A percentile compares a stretch with the other conserved stretches of the same genome.
Conservation (phyloP, 441 rosid species). For the Populus hybrid region DNA sequence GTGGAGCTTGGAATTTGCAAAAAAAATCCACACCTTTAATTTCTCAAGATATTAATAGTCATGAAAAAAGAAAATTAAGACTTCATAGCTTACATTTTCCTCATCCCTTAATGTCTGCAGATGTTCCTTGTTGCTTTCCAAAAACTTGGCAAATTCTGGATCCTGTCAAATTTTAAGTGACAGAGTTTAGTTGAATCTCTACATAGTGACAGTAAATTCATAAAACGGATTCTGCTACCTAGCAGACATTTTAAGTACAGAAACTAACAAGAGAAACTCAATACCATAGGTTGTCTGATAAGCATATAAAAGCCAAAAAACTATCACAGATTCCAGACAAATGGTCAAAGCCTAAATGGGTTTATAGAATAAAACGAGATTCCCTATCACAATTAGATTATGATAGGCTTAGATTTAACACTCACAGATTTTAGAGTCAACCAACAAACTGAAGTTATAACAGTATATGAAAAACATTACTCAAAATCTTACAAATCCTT, state of each 20-base stretch:
- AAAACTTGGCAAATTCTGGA: constrained; percentile 47
- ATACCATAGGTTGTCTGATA: not conserved
- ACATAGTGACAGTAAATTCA: not conserved
- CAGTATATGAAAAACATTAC: too few relatives aligned
- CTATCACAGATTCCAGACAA: not conserved
- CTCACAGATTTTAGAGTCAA: too few relatives aligned
- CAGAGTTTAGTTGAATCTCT: not conserved
- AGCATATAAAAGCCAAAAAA: not conserved
- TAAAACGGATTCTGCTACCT: not conserved
- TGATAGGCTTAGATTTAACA: too few relatives aligned
- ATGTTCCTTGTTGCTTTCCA: constrained; percentile 43
- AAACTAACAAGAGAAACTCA: not conserved
- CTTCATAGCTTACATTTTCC: constrained; percentile 46
- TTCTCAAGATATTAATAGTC: not conserved
- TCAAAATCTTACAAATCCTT: too few relatives aligned
- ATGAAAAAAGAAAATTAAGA: not conserved
- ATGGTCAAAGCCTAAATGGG: not conserved
- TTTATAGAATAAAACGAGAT: not conserved
- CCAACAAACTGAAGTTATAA: too few relatives aligned
- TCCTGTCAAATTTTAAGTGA: constrained; percentile 41
- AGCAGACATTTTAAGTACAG: not conserved
- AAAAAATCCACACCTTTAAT: not conserved
- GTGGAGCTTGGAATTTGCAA: not conserved
- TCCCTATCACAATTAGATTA: not conserved
- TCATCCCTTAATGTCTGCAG: constrained; percentile 36